A percentile compares a stretch with the other conserved stretches of the same genome.
These are phyloP conservation scores for Linnemannia zychae DNA, from an alignment of 192 early-diverging fungal species.

Conservation along the genomic window DNA sequence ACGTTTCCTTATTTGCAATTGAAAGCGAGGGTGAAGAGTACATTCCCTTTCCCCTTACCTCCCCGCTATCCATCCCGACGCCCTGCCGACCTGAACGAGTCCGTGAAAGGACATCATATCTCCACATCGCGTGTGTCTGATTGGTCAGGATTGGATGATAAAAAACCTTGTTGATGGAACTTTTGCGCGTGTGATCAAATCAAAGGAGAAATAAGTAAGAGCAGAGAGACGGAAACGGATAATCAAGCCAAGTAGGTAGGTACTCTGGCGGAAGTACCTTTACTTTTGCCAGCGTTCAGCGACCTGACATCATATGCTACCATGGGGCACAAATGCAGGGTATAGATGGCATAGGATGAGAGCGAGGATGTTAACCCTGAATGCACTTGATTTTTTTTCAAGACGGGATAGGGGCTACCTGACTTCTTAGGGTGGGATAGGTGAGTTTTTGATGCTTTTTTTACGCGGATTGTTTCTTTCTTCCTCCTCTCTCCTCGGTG, in stretches of 20 bases:
- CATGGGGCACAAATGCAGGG: conserved; percentile 2
- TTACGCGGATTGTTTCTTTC: too few species aligned
- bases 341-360: not conserved
- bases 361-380: not conserved
- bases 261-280: not conserved
- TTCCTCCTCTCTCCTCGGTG: too few species aligned
- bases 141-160: conserved; percentile 11
- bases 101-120: conserved; percentile 10
- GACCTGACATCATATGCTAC: not conserved
- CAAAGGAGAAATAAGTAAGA: not conserved
- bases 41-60: not conserved
- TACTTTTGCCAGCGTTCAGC: not conserved
- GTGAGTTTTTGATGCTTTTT: too few species aligned
- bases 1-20: not conserved
- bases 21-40: not conserved
- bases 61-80: not conserved
- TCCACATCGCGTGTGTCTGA: conserved; percentile 31
- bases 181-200: conserved; percentile 24
- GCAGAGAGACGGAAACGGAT: not conserved
- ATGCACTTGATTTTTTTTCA: not conserved
- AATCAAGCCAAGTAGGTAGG: not conserved
- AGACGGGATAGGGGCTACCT: too few species aligned
- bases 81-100: not conserved
- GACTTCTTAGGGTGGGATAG: too few species aligned
- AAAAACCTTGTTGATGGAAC: conserved; percentile 24